These are phyloP conservation scores for Vitis hybrid DNA, from an alignment of 177 flowering plant genomes.

Conservation along the genomic window DNA sequence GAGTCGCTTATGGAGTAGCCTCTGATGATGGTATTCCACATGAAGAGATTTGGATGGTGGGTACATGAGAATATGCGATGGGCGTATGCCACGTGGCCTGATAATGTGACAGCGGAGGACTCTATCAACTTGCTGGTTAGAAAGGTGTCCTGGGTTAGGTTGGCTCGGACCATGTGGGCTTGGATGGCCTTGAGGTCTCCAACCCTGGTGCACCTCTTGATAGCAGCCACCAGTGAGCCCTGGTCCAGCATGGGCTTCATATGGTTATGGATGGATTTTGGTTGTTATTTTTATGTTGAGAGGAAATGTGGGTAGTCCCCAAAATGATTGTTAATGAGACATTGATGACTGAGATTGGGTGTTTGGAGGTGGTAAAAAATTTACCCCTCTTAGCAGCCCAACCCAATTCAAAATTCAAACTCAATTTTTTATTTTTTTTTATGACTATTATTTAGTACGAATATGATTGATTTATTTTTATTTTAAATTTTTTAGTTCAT, in stretches of 20 bases:
- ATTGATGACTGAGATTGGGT: too few relatives aligned
- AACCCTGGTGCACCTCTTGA: slow-evolving; percentile 16
- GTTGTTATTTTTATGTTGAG: too few relatives aligned
- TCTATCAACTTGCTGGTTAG: slow-evolving; percentile 24
- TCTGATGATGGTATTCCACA: slow-evolving; percentile 30
- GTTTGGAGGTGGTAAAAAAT: too few relatives aligned
- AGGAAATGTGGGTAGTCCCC: too few relatives aligned
- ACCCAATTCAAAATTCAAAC: too few relatives aligned
- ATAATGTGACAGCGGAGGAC: slow-evolving; percentile 13
- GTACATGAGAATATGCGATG: slow-evolving; percentile 18
- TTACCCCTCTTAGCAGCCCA: too few relatives aligned
- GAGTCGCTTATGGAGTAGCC: slow-evolving; percentile 20
- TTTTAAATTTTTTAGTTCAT: too few relatives aligned
- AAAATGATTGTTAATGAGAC: too few relatives aligned
- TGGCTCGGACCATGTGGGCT: slow-evolving; percentile 20
- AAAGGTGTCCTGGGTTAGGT: slow-evolving; percentile 11
- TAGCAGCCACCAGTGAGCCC: slow-evolving; percentile 1
- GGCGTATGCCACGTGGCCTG: slow-evolving; percentile 19
- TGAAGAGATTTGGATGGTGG: slow-evolving; percentile 20
- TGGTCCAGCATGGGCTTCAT: background rate
- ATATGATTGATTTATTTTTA: too few relatives aligned
- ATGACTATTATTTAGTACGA: too few relatives aligned
- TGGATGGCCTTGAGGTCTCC: slow-evolving; percentile 17
- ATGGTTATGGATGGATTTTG: too few relatives aligned
- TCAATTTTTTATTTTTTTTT: too few relatives aligned